Evolutionary conservation across 1,139 yeast genomes (phyloP), one percentile per base, ranked within the genome.

Genomic region (Sugiyamaella neomexicana): DNA sequence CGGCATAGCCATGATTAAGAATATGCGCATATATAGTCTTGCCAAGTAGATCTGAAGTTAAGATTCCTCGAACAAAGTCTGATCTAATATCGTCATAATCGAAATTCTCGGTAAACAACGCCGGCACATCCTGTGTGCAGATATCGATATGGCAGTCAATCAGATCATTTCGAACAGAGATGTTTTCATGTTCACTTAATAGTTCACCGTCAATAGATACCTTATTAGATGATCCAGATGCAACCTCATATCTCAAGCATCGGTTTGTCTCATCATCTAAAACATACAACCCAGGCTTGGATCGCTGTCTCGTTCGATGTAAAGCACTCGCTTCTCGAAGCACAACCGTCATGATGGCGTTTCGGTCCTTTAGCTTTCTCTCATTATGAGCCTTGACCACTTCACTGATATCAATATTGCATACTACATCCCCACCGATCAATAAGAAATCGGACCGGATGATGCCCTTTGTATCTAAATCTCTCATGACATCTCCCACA

Each of bases 401-500:
- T 62, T 84, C 81, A 48, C 78, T 78, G 60, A 91, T 84, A 66
- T 91, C 95, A 57, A 95, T 79, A 67, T 93, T 93, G 52, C 97
- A 87, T 13, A 93, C 91, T 29, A 93, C 95, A 69, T 93, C 99
- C 55, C 99, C 99, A 13, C 95, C 83, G 41, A 95, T 88, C 43
- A 93, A 77, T 57, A 95, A 74, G 65, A 93, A 93, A 71, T 93
- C 99, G 12, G 95, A 89, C 2, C 88, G 81, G 54, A 93, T 89
- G 57, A 91, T 74, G 1, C 97, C 97, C 66, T 96, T 79, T 58
- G 89, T 85, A 70, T 93, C 99, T 59, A 93, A 75, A 68, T 91
- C 98, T 69, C 99, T 80, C 95, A 93, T 86, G 31, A 96, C 96
- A 74, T 93, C 99, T 60, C 99, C 99, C 5, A 91, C 95, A 16